phyloP scores from a whole-genome alignment of 2,329 filamentous ascomycete genomes.

The Scedosporium boydii region DNA sequence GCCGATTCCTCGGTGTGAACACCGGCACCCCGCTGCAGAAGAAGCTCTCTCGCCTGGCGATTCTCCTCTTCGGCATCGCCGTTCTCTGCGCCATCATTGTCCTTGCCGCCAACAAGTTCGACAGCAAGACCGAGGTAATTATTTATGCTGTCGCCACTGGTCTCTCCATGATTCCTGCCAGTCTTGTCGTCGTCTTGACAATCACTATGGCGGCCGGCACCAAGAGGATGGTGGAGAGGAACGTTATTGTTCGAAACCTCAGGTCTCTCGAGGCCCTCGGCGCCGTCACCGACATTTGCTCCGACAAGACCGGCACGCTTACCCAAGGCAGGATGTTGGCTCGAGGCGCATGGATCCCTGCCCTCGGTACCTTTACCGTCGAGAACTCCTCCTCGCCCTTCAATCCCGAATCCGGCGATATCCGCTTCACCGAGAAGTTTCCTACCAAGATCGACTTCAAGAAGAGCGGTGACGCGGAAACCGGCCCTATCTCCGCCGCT shows the following conservation, averaged over 20 bases:
- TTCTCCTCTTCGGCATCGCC: slow-evolving; percentile 57
- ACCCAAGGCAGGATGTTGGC: slow-evolving; percentile 57
- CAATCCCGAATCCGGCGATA: slow-evolving; percentile 43
- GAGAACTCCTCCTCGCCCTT: slow-evolving; percentile 44
- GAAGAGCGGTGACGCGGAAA: slow-evolving; percentile 14
- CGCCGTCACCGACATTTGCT: slow-evolving; percentile 48
- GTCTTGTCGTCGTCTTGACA: slow-evolving; percentile 41
- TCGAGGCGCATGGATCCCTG: slow-evolving; percentile 49
- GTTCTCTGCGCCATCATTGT: slow-evolving; percentile 62
- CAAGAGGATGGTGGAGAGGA: slow-evolving; percentile 40
- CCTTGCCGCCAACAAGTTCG: slow-evolving; percentile 52
- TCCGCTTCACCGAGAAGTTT: slow-evolving; percentile 28
- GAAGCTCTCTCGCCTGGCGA: slow-evolving; percentile 58
- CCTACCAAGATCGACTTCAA: slow-evolving; percentile 30
- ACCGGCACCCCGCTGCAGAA: slow-evolving; percentile 61
- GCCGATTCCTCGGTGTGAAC: slow-evolving; percentile 56
- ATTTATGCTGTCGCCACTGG: slow-evolving; percentile 40
- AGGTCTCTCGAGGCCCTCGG: slow-evolving; percentile 49
- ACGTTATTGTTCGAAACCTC: slow-evolving; percentile 44
- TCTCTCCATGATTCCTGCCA: slow-evolving; percentile 42
- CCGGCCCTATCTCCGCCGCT: slow-evolving; percentile 16
- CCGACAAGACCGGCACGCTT: slow-evolving; percentile 49
- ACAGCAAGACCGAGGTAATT: slow-evolving; percentile 47
- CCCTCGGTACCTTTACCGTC: slow-evolving; percentile 46
- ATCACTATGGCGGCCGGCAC: slow-evolving; percentile 49